Conservation (phyloP, 1,284 basidiomycete genomes). For the Leccinum pachyderme region DNA sequence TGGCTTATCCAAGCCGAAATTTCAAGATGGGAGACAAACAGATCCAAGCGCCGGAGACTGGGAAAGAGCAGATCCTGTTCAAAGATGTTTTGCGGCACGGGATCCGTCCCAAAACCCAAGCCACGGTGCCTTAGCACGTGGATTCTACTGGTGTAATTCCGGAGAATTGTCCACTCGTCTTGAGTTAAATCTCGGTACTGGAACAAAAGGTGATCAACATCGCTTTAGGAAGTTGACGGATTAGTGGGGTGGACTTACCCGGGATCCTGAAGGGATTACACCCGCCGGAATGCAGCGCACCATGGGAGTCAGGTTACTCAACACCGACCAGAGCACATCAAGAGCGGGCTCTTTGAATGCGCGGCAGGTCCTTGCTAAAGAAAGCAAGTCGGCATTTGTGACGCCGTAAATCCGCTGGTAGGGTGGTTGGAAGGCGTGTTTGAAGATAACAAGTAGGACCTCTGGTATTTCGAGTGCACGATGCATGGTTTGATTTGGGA, state of each 20-base stretch:
- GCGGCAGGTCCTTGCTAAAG: neutral
- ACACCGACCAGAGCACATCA: neutral
- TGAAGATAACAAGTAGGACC: neutral
- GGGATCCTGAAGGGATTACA: neutral
- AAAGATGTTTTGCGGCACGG: neutral
- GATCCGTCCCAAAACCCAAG: neutral
- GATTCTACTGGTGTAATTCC: neutral
- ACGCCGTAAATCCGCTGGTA: no score
- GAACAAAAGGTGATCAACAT: neutral
- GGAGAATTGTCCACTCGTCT: neutral
- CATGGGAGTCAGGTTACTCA: neutral
- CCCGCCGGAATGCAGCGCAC: neutral
- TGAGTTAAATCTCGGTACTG: neutral
- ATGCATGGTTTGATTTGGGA: neutral
- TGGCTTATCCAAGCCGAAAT: neutral
- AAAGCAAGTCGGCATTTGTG: neutral
- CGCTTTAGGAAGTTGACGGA: neutral
- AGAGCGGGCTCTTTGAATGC: neutral
- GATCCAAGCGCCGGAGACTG: neutral
- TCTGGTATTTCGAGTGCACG: neutral
- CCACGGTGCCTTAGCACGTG: neutral
- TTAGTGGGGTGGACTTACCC: neutral
- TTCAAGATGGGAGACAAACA: neutral
- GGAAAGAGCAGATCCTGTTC: neutral
- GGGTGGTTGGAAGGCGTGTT: neutral